These are phyloP conservation scores for Euphorbia schlechtendalii DNA, from an alignment of 441 rosid genomes.

Conservation along the genomic window DNA sequence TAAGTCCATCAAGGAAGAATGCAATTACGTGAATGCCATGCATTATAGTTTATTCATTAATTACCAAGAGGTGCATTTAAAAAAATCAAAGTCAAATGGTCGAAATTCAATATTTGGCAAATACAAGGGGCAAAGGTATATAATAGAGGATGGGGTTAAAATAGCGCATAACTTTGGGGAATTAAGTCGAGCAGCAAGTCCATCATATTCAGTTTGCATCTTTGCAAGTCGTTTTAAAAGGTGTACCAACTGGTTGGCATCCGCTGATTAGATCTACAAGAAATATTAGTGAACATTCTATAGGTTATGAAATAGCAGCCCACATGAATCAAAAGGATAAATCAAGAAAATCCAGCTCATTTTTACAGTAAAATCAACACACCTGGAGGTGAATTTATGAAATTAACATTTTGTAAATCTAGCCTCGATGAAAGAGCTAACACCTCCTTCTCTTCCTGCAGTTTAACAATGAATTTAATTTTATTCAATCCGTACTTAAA, in stretches of 20 bases:
- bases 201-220: no score
- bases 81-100: no score
- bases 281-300: no score
- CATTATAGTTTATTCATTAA: no score
- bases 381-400: no score
- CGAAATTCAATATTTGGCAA: no score
- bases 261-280: conserved; percentile 28
- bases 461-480: not conserved
- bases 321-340: not conserved
- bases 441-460: conserved; percentile 82
- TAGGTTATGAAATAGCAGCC: no score
- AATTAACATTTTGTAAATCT: conserved; percentile 55
- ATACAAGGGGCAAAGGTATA: not conserved
- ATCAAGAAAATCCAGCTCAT: not conserved
- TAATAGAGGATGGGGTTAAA: conserved; percentile 3
- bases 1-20: no score
- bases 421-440: conserved; percentile 81
- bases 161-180: conserved; percentile 58
- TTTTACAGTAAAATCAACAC: conserved; percentile 1
- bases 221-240: no score
- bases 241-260: conserved; percentile 78
- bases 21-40: no score
- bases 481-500: not conserved
- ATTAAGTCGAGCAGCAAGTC: conserved; percentile 63
- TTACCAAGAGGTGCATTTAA: no score